phyloP scores from a whole-genome alignment of 2,329 filamentous ascomycete genomes.

The Monilinia laxa region DNA sequence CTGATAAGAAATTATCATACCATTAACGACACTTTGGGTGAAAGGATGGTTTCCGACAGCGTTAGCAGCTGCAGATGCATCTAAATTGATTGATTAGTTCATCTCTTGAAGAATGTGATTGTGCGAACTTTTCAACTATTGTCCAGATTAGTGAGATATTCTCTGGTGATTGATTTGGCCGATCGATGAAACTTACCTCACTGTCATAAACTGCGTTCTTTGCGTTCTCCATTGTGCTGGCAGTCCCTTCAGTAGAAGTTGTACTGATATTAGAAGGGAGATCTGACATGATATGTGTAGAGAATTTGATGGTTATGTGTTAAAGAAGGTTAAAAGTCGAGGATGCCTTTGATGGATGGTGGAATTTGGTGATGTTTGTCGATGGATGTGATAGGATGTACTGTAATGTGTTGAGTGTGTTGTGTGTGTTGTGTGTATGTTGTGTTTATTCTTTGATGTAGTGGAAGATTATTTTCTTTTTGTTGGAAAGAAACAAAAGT shows the following conservation, averaged over 20 bases:
- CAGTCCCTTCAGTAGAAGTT: constrained; percentile 9
- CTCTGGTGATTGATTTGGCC: background rate
- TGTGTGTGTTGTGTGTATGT: background rate
- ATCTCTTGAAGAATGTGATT: background rate
- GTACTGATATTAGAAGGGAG: constrained; percentile 21
- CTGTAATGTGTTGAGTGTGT: background rate
- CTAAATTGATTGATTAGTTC: constrained; percentile 34
- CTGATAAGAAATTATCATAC: constrained; percentile 31
- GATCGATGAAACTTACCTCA: constrained; percentile 20
- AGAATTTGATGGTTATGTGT: constrained; percentile 7
- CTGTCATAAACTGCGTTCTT: constrained; percentile 22
- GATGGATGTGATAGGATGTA: background rate
- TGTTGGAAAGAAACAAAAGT: constrained; percentile 1
- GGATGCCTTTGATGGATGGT: background rate
- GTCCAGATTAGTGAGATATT: constrained; percentile 10
- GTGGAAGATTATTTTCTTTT: background rate
- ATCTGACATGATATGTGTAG: constrained; percentile 11
- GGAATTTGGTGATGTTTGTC: background rate
- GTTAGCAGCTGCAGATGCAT: constrained; percentile 38
- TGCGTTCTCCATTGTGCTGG: constrained; percentile 19
- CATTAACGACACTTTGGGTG: constrained; percentile 39
- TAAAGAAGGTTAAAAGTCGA: background rate
- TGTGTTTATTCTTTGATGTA: background rate
- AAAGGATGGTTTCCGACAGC: constrained; percentile 39
- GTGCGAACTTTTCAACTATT: constrained; percentile 15